These are phyloP conservation scores for Leucogyrophana mollusca DNA, from an alignment of 768 basidiomycete genomes.

Conservation along the genomic window DNA sequence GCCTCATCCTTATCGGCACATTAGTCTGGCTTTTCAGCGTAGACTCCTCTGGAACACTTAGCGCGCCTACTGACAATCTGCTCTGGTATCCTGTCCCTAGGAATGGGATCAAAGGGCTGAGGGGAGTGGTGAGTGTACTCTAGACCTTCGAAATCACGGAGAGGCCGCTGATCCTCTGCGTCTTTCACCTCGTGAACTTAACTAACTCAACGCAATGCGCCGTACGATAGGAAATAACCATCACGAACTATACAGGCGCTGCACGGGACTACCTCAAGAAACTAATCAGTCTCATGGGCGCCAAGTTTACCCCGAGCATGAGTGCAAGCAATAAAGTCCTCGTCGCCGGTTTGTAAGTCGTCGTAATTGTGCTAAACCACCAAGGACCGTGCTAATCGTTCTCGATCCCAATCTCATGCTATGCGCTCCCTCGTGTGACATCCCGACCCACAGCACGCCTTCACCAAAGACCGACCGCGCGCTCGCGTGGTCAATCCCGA, in stretches of 20 bases:
- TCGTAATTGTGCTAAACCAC: constrained; percentile 13
- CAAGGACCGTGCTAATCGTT: not conserved
- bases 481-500: constrained; percentile 74
- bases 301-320: constrained; percentile 81
- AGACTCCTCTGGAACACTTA: constrained; percentile 56
- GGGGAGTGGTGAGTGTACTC: constrained; percentile 52
- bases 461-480: constrained; percentile 71
- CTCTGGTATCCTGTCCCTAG: constrained; percentile 83
- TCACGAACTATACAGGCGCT: constrained; percentile 88
- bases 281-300: constrained; percentile 76
- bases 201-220: too few relatives aligned
- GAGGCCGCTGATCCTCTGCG: too few relatives aligned
- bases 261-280: constrained; percentile 87
- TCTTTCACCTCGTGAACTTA: not conserved
- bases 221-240: constrained; percentile 70
- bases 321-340: constrained; percentile 73
- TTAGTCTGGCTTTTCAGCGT: constrained; percentile 84
- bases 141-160: not conserved
- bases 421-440: too few relatives aligned
- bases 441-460: constrained; percentile 31
- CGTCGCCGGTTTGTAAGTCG: constrained; percentile 77
- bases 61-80: constrained; percentile 69
- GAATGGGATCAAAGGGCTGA: constrained; percentile 56
- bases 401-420: too few relatives aligned
- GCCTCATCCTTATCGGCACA: constrained; percentile 55